Base-by-base conservation (phyloP, 2,329 filamentous ascomycete genomes). In the Phyllosticta capitalensis region DNA sequence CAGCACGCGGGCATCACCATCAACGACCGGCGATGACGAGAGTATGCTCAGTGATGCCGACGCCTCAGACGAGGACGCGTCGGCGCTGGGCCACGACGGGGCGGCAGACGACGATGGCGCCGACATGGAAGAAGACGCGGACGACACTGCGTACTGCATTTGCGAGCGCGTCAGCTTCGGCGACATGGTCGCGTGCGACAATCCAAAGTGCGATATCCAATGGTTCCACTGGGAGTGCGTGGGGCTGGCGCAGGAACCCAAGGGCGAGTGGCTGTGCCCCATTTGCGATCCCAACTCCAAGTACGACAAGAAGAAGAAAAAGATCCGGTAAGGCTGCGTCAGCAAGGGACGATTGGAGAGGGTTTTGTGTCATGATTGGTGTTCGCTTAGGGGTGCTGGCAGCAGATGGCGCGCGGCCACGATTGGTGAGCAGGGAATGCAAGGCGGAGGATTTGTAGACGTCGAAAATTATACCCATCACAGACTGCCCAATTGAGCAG, bases 101-200 rank as follows among this genome's bases (percentile, higher is more conserved):
- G 87, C 89, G 59, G 87, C 86, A 52, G 86, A 87, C 63, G 88
- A 91, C 72, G 86, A 88, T 69, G 89, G 78, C 71, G 64, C 72
- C 17, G 79, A 83, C 21, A 85, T 87, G 30, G 87, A 90, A 55
- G 87, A 90, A 59, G 87, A 86, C 50, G 86, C 87, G 63, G 88
- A 91, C 73, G 86, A 88, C 69, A 89, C 76, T 61, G 78, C 90
- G 71, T 94, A 94, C 74, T 94, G 89, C 74, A 80, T 87, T 28
- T 94, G 89, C 72, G 87, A 92, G 71, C 88, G 88, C 66, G 87
- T 92, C 64, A 90, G 87, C 72, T 91, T 89, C 68, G 89, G 89
- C 62, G 87, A 92, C 68, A 94, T 94, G 89, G 89, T 94, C 63
- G 89, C 88, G 28, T 94, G 89, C 75, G 89, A 94, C 76, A 92